Percentiles rank a stretch among this genome's conserved stretches.
These are phyloP conservation scores for Aspergillus luchuensis DNA, from an alignment of 2,329 filamentous ascomycete species.

Conservation along the genomic window DNA sequence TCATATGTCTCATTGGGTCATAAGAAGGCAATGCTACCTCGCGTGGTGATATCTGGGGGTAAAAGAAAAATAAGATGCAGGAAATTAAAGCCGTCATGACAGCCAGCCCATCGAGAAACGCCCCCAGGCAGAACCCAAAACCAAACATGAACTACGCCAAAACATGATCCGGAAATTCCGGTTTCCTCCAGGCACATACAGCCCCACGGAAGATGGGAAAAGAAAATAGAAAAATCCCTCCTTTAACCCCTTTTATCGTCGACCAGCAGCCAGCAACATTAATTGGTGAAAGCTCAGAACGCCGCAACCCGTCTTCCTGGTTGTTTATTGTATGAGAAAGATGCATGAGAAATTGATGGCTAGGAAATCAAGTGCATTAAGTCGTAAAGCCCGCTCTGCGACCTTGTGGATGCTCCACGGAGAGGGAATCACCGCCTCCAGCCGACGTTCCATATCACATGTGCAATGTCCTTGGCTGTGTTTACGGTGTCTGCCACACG, in stretches of 20 bases:
- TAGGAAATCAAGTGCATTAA: not conserved
- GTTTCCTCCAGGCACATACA: not conserved
- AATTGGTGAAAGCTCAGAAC: not conserved
- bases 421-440: constrained; percentile 54
- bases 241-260: not conserved
- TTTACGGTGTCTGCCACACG: constrained; percentile 78
- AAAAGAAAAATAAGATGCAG: not conserved
- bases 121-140: not conserved
- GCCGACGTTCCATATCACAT: constrained; percentile 68
- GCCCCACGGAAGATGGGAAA: not conserved
- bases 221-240: not conserved
- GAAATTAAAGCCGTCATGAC: not conserved
- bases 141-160: not conserved
- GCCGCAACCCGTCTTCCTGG: constrained; percentile 3
- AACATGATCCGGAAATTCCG: not conserved
- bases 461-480: constrained; percentile 64
- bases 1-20: too few species aligned
- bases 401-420: not conserved
- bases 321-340: constrained; percentile 3
- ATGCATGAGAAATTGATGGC: constrained; percentile 2
- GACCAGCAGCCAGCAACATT: not conserved
- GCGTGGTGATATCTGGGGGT: too few species aligned
- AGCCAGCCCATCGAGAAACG: not conserved
- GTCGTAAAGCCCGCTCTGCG: not conserved
- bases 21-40: too few species aligned